phyloP scores from a whole-genome alignment of 1,284 basidiomycete genomes.

The Fomitopsis pinicola region DNA sequence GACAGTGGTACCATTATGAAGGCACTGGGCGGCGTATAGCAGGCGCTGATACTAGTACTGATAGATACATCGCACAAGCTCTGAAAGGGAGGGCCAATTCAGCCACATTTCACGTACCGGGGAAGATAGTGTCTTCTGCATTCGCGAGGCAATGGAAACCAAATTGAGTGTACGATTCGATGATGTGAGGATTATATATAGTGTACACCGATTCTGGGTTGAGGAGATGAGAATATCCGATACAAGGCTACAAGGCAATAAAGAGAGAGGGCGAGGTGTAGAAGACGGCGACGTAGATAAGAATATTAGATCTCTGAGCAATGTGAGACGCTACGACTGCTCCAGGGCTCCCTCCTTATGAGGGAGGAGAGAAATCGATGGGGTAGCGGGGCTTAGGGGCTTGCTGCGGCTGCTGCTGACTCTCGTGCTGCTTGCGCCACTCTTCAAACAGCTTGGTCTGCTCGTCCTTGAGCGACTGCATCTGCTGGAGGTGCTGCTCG shows the following conservation, averaged over 20 bases:
- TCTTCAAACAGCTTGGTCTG: conserved; percentile 33
- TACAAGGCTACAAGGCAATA: background rate
- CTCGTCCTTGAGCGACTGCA: conserved; percentile 29
- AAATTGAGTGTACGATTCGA: background rate
- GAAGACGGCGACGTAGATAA: background rate
- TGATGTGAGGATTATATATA: background rate
- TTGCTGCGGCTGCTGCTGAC: conserved; percentile 18
- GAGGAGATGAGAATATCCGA: background rate
- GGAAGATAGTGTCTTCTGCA: too few relatives aligned
- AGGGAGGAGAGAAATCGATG: conserved; percentile 9
- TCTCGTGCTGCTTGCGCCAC: conserved; percentile 19
- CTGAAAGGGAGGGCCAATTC: too few relatives aligned
- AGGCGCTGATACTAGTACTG: too few relatives aligned
- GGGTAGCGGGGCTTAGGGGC: conserved; percentile 11
- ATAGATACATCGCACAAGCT: too few relatives aligned
- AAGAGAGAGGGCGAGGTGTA: background rate
- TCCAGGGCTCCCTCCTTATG: background rate
- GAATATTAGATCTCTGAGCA: too few relatives aligned
- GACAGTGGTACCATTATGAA: too few relatives aligned
- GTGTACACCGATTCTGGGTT: background rate
- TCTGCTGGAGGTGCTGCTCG: conserved; percentile 38
- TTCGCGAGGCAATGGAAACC: too few relatives aligned
- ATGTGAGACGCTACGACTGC: background rate
- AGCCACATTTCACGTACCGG: too few relatives aligned
- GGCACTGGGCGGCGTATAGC: too few relatives aligned